Evolutionary conservation across 371 early-diverging fungal genomes (phyloP).

Genomic region (Mortierella sp.): DNA sequence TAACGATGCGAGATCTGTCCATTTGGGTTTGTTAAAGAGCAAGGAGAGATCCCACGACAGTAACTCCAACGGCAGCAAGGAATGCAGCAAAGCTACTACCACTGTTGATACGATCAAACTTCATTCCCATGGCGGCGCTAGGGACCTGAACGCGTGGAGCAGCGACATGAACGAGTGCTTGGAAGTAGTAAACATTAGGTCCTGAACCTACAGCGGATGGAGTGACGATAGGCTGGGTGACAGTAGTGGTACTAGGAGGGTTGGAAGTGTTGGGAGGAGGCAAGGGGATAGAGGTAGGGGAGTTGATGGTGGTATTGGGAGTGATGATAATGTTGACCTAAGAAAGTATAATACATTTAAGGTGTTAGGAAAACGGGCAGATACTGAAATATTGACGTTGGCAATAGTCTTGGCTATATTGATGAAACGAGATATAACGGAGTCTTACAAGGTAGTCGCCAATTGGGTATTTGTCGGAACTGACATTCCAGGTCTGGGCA

Average conservation of each 20-base stretch:
- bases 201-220: not conserved
- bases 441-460: constrained; percentile 32
- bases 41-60: constrained; percentile 22
- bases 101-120: not conserved
- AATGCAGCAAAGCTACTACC: not conserved
- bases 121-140: constrained; percentile 1
- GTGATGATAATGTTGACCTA: constrained; percentile 42
- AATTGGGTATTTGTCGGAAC: constrained; percentile 10
- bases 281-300: not conserved
- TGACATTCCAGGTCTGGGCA: constrained; percentile 29
- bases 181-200: constrained; percentile 33
- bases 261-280: no score
- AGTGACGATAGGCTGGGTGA: not conserved
- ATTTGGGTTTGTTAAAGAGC: constrained; percentile 18
- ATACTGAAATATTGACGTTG: no score
- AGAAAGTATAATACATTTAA: not conserved
- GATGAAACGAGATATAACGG: not conserved
- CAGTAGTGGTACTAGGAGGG: not conserved
- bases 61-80: constrained; percentile 9
- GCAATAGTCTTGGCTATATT: not conserved
- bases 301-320: constrained; percentile 9
- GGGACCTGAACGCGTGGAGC: not conserved
- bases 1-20: constrained; percentile 65
- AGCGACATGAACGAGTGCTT: constrained; percentile 6
- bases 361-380: not conserved